Base-by-base conservation (phyloP, 345 rosid species). In the Physaria fendleri region DNA sequence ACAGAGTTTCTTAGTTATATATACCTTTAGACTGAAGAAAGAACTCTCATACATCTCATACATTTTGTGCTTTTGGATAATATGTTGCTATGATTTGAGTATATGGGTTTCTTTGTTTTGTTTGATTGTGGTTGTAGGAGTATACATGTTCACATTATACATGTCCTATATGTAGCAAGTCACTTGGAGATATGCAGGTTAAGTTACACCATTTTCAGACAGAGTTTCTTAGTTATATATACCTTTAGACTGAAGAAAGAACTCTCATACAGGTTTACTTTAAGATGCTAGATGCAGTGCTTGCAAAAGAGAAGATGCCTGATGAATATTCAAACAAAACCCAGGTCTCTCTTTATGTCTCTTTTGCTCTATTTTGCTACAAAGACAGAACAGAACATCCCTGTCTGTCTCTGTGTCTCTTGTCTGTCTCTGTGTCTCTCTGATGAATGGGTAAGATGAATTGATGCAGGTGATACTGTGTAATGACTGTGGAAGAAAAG, bases 111-210 rank as follows among this genome's bases (percentile, higher is more conserved):
- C 1, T 49, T 47, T 46, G 34, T 14, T 60, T 32, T 66, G n/a
- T 47, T 68, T 32, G 28, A 56, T 76, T 68, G 49, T 73, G 69
- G 23, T 78, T 40, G 62, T 69, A 88, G 93, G 88, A 78, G 6
- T 92, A 88, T 68, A 88, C 96, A 20, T 81, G 84, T 38, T 74
- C 79, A 47, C 78, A 82, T 70, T 92, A 88, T 60, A 81, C 82
- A 55, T 92, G 96, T 70, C 98, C 98, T 37, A 78, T 92, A 28
- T 85, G 98, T 75, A 76, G 90, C 96, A 92, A 92, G 72, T 88
- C 98, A 5, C 83, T 92, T 38, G 98, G 96, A 51, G 88, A 92
- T 74, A 92, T 92, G 98, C 83, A 81, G 95, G 96, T 88, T 28
- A 71, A 71, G 81, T 72, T 74, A 38, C 22, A 50, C 59, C 55